These are phyloP conservation scores for Quambalaria eucalypti DNA, from an alignment of 1,284 basidiomycete genomes.

Conservation along the genomic window DNA sequence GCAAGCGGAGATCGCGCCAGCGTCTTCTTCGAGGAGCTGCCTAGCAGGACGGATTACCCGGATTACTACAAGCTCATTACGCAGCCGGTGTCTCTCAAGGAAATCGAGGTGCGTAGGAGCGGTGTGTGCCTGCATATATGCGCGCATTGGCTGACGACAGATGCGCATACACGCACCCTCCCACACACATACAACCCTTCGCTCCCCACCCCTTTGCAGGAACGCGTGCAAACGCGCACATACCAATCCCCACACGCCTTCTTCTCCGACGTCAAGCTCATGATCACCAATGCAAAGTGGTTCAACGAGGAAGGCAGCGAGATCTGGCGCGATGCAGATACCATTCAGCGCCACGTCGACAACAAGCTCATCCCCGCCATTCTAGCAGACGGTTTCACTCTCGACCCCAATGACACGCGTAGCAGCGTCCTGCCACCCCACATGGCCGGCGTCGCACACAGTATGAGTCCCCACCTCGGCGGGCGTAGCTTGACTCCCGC, in stretches of 20 bases:
- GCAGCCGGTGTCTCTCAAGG: slow-evolving; percentile 28
- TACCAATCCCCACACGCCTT: slow-evolving; percentile 38
- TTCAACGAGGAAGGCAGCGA: slow-evolving; percentile 32
- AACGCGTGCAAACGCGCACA: slow-evolving; percentile 18
- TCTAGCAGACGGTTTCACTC: slow-evolving; percentile 39
- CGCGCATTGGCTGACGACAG: no score
- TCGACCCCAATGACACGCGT: slow-evolving; percentile 40
- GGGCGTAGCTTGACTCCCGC: no score
- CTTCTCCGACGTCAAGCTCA: slow-evolving; percentile 31
- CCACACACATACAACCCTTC: no score
- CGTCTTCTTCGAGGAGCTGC: slow-evolving; percentile 34
- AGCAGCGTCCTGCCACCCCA: slow-evolving; percentile 32
- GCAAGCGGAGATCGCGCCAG: slow-evolving; percentile 8
- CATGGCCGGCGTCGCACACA: slow-evolving; percentile 1
- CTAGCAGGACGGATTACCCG: slow-evolving; percentile 28
- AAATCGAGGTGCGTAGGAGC: no score
- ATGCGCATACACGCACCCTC: no score
- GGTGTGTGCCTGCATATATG: no score
- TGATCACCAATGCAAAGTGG: slow-evolving; percentile 42
- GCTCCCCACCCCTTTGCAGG: no score
- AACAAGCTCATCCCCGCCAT: slow-evolving; percentile 31
- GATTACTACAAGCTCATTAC: slow-evolving; percentile 42
- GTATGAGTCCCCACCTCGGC: background rate
- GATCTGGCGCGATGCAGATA: slow-evolving; percentile 37
- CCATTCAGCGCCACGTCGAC: slow-evolving; percentile 31